Evolutionary conservation across 31 red algal genomes (phyloP).

Genomic region (Bonnemaisonia californica): DNA sequence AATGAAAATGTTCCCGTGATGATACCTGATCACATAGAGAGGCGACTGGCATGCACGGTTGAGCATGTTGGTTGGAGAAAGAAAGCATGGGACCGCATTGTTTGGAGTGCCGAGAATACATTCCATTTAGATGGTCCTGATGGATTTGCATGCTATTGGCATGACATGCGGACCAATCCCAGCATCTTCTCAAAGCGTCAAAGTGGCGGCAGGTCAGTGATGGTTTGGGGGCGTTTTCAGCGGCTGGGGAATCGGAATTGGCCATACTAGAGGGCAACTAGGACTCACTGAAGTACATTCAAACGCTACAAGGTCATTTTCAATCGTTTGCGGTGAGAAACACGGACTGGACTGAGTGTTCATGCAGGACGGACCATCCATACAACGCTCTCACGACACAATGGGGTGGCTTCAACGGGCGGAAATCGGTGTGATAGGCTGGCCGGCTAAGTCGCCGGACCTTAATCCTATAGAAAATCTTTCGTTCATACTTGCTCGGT

Average conservation of each 20-base stretch:
- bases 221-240: slow-evolving; percentile 18
- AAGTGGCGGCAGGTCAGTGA: neutral
- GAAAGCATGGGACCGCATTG: neutral
- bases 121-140: slow-evolving; percentile 5
- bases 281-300: neutral
- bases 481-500: neutral
- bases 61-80: neutral
- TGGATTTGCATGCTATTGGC: neutral
- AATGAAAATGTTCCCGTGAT: neutral
- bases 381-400: neutral
- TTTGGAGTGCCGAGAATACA: neutral
- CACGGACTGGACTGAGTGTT: neutral
- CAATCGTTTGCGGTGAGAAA: neutral
- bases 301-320: slow-evolving; percentile 3
- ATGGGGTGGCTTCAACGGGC: neutral
- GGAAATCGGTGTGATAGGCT: slow-evolving; percentile 13
- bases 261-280: neutral
- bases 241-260: neutral
- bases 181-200: neutral
- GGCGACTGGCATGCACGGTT: neutral
- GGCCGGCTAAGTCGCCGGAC: slow-evolving; percentile 15
- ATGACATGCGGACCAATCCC: neutral
- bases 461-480: slow-evolving; percentile 20
- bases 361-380: slow-evolving; percentile 8
- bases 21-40: neutral